These are phyloP conservation scores for Xylariaceae sp. DNA, from an alignment of 2,329 filamentous ascomycete species.

Conservation along the genomic window DNA sequence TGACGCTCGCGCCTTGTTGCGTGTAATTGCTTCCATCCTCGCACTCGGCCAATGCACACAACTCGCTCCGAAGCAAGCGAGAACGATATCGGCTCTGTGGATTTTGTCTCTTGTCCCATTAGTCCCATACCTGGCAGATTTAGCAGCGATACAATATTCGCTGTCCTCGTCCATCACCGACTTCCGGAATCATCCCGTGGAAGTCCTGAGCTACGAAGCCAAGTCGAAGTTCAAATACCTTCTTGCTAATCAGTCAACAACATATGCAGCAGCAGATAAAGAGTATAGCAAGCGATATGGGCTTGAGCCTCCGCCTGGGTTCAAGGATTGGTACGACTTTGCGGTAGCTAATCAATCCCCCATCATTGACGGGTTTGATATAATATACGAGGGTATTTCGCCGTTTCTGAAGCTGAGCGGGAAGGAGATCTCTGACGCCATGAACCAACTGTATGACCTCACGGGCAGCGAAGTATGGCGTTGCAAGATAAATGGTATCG, in stretches of 20 bases:
- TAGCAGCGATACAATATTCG: conserved; percentile 20
- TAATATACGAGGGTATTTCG: conserved; percentile 36
- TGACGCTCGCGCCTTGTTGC: conserved; percentile 23
- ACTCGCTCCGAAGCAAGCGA: conserved; percentile 31
- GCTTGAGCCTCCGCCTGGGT: conserved; percentile 42
- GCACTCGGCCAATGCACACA: conserved; percentile 30
- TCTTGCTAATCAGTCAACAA: conserved; percentile 36
- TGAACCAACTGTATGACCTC: conserved; percentile 24
- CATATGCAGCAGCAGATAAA: conserved; percentile 29
- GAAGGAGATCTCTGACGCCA: conserved; percentile 26
- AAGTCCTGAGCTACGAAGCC: conserved; percentile 29
- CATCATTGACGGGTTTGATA: conserved; percentile 50
- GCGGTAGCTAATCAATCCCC: conserved; percentile 37
- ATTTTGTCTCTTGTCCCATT: conserved; percentile 28
- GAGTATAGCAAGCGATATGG: conserved; percentile 44
- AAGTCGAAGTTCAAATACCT: conserved; percentile 29
- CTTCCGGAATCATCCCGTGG: conserved; percentile 33
- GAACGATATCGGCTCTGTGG: conserved; percentile 29
- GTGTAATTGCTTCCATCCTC: conserved; percentile 28
- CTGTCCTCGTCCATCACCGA: conserved; percentile 11
- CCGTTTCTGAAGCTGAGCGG: conserved; percentile 41
- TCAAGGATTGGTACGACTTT: conserved; percentile 43
- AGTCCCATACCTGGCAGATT: conserved; percentile 29
- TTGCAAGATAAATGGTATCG: conserved; percentile 30
- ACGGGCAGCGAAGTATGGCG: conserved; percentile 35